Base-by-base conservation (phyloP, 805 yeast species). In the Metschnikowia matae region DNA sequence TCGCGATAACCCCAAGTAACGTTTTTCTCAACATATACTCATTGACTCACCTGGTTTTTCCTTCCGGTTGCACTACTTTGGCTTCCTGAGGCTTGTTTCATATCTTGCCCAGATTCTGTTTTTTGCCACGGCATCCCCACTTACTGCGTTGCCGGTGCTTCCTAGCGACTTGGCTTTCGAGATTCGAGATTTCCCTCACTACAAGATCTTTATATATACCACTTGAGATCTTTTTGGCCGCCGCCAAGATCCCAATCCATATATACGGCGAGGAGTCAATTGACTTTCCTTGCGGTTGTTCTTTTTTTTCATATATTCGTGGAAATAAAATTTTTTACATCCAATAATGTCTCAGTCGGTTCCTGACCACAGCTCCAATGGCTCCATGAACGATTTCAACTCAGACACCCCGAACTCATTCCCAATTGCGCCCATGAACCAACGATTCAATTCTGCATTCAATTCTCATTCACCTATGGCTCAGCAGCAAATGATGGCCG, bases 1-100 rank as follows among this genome's bases (percentile, higher is more conserved):
- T 32, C 45, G 45, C 37, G 38, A 42, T 42, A 26, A 42, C 45
- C 37, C 32, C 45, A 42, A 39, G 38, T 20, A 20, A 29, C 45
- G 45, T 42, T 42, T 42, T 42, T 42, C 45, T 42, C 45, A 42
- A 20, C 31, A 33, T 42, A 18, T 14, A 39, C 31, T 31, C 32
- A 23, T 41, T 18, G 17, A 18, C 36, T 14, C 36, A 13, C 21
- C 36, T 26, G 2, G 15, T 20, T 37, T 39, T 39, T 23, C 17
- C 18, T 39, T n/a, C 18, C n/a, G 41, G 31, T 18, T 21, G 31
- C 18, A 21, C 41, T n/a, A 7, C 8, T 3, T 5, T 7, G 17
- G 13, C 41, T 39, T 21, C 14, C 41, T 11, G 32, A 39, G 41
- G 17, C 14, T 21, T 17, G 32, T n/a, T 21, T 6, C 10, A 8